These are phyloP conservation scores for Agrocybe praecox DNA, from an alignment of 768 basidiomycete species.

Conservation along the genomic window DNA sequence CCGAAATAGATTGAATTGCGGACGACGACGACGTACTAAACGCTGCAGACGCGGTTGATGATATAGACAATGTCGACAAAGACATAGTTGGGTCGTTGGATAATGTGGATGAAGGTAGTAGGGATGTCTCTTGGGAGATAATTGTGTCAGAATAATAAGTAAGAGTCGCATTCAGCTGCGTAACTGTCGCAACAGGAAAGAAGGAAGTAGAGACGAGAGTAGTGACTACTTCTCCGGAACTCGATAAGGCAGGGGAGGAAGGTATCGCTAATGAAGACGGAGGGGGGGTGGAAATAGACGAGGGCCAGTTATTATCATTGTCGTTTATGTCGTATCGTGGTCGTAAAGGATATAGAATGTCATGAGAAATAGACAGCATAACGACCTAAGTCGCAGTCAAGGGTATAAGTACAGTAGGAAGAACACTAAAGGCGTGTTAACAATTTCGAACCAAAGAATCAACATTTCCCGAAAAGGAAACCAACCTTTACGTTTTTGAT, in stretches of 20 bases:
- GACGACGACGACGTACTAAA: slow-evolving; percentile 23
- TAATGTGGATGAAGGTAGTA: slow-evolving; percentile 13
- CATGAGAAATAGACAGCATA: slow-evolving; percentile 3
- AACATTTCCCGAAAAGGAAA: slow-evolving; percentile 28
- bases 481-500: slow-evolving; percentile 13
- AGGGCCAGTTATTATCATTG: too few species aligned
- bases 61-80: slow-evolving; percentile 17
- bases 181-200: slow-evolving; percentile 40
- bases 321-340: slow-evolving; percentile 16
- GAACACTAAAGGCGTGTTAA: slow-evolving; percentile 10
- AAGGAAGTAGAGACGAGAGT: slow-evolving; percentile 32
- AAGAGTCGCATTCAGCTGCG: slow-evolving; percentile 41
- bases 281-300: slow-evolving; percentile 5
- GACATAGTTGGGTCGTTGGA: slow-evolving; percentile 10
- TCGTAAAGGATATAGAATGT: slow-evolving; percentile 15
- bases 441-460: slow-evolving; percentile 25
- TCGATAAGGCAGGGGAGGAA: slow-evolving; percentile 1
- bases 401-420: slow-evolving; percentile 17
- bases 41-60: slow-evolving; percentile 24
- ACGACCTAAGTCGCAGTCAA: slow-evolving; percentile 14
- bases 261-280: slow-evolving; percentile 9
- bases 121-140: slow-evolving; percentile 25
- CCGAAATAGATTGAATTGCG: slow-evolving; percentile 21
- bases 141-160: slow-evolving; percentile 41
- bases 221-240: not conserved